phyloP scores from a whole-genome alignment of 768 basidiomycete species.

The Megacollybia marginata region DNA sequence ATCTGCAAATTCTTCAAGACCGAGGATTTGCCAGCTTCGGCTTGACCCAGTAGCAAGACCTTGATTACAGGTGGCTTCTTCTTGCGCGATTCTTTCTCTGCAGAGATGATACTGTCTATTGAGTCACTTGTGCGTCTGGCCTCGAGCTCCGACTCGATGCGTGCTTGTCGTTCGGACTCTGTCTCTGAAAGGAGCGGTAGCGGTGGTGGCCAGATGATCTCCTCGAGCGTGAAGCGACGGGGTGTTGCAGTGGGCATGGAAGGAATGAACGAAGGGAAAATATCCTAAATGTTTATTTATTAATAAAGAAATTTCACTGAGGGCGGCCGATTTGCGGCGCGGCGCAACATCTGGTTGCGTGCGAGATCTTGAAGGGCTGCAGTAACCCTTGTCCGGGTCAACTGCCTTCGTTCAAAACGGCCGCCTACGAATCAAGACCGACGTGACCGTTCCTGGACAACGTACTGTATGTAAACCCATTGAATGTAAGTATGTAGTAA shows the following conservation, averaged over 20 bases:
- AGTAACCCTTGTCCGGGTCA: too few relatives aligned
- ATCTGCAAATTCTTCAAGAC: slow-evolving; percentile 62
- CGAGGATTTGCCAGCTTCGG: slow-evolving; percentile 64
- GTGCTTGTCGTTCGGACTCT: slow-evolving; percentile 28
- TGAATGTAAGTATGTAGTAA: too few relatives aligned
- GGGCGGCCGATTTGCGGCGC: too few relatives aligned
- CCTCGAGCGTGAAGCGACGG: not conserved
- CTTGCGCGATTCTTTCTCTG: slow-evolving; percentile 34
- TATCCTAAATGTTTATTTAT: too few relatives aligned
- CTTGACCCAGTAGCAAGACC: slow-evolving; percentile 58
- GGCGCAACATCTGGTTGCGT: too few relatives aligned
- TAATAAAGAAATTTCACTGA: too few relatives aligned
- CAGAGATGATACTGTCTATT: slow-evolving; percentile 46
- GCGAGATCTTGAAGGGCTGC: too few relatives aligned
- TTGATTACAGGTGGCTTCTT: slow-evolving; percentile 34
- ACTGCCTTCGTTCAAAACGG: too few relatives aligned
- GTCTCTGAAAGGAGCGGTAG: slow-evolving; percentile 30
- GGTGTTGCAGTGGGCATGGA: not conserved
- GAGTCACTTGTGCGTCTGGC: slow-evolving; percentile 46
- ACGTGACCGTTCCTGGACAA: too few relatives aligned
- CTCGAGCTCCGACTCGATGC: slow-evolving; percentile 36
- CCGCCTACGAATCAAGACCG: too few relatives aligned
- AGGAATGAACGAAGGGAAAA: too few relatives aligned
- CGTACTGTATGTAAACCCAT: too few relatives aligned
- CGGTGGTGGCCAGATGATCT: slow-evolving; percentile 15